Percentiles rank a stretch among this genome's conserved stretches.
Conservation (phyloP, 2,329 filamentous ascomycete species). For the Peltaster fructicola region DNA sequence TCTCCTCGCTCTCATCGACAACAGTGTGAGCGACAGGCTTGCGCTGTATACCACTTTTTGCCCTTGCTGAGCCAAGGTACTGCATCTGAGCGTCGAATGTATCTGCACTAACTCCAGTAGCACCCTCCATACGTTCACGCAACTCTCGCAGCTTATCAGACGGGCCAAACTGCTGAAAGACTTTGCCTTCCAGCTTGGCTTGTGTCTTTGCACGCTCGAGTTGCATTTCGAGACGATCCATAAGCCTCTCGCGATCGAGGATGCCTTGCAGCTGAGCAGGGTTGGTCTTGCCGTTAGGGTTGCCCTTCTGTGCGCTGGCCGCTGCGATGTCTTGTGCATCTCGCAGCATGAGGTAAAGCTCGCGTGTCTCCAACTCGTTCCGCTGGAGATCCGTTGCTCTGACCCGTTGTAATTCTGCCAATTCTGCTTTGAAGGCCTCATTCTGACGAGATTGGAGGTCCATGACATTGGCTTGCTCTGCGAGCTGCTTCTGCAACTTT, state of each 20-base stretch:
- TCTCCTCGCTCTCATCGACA: slow-evolving; percentile 3
- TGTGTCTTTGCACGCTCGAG: slow-evolving; percentile 94
- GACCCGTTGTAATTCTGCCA: slow-evolving; percentile 70
- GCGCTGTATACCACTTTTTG: slow-evolving; percentile 22
- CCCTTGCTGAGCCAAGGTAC: slow-evolving; percentile 38
- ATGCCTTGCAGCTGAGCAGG: slow-evolving; percentile 76
- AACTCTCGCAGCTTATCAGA: slow-evolving; percentile 84
- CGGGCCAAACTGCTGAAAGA: slow-evolving; percentile 69
- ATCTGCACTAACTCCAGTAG: slow-evolving; percentile 27
- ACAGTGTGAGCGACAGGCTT: slow-evolving; percentile 13
- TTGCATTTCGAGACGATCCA: slow-evolving; percentile 88
- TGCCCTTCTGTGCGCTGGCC: slow-evolving; percentile 53
- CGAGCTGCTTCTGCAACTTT: slow-evolving; percentile 84
- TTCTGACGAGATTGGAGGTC: slow-evolving; percentile 74
- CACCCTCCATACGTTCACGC: slow-evolving; percentile 82
- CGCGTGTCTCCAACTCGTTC: slow-evolving; percentile 88
- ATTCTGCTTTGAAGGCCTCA: slow-evolving; percentile 73
- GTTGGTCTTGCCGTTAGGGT: slow-evolving; percentile 41
- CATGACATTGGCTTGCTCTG: slow-evolving; percentile 81
- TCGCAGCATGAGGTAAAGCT: slow-evolving; percentile 93
- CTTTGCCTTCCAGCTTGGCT: slow-evolving; percentile 85
- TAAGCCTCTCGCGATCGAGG: slow-evolving; percentile 75
- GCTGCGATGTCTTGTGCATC: slow-evolving; percentile 94
- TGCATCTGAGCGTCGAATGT: slow-evolving; percentile 39
- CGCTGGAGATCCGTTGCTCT: slow-evolving; percentile 81